Conservation (phyloP, 257 asterid species). For the Ehretia macrophylla region DNA sequence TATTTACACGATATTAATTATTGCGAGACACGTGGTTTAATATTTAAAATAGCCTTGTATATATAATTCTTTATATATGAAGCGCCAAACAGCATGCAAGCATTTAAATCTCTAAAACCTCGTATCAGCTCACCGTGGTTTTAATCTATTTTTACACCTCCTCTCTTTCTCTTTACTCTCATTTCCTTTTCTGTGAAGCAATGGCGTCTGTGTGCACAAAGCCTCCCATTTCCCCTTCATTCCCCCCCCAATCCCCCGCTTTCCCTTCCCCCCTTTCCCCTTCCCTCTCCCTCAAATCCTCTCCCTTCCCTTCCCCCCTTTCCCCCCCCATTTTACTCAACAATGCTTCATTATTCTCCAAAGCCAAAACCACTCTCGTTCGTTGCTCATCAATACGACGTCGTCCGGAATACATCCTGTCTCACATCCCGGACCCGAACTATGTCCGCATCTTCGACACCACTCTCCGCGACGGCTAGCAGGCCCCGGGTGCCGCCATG, state of each 20-base stretch:
- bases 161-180: too few relatives aligned
- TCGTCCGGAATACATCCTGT: constrained; percentile 67
- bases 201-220: too few relatives aligned
- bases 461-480: constrained; percentile 97
- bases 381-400: constrained; percentile 57
- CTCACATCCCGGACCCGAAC: constrained; percentile 73
- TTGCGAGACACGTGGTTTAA: too few relatives aligned
- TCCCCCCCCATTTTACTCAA: neutral
- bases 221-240: neutral
- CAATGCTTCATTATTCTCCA: neutral
- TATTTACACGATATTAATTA: too few relatives aligned
- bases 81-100: too few relatives aligned
- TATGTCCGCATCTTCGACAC: constrained; percentile 92
- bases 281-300: constrained; percentile 4
- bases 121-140: too few relatives aligned
- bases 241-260: constrained; percentile 4
- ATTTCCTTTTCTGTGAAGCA: too few relatives aligned
- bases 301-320: neutral
- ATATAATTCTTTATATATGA: too few relatives aligned
- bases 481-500: constrained; percentile 98
- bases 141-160: too few relatives aligned
- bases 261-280: too few relatives aligned
- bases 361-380: constrained; percentile 22
- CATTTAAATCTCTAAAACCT: too few relatives aligned
- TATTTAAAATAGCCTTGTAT: too few relatives aligned